phyloP scores from a whole-genome alignment of 768 basidiomycete genomes.

The Pholiota conissans region DNA sequence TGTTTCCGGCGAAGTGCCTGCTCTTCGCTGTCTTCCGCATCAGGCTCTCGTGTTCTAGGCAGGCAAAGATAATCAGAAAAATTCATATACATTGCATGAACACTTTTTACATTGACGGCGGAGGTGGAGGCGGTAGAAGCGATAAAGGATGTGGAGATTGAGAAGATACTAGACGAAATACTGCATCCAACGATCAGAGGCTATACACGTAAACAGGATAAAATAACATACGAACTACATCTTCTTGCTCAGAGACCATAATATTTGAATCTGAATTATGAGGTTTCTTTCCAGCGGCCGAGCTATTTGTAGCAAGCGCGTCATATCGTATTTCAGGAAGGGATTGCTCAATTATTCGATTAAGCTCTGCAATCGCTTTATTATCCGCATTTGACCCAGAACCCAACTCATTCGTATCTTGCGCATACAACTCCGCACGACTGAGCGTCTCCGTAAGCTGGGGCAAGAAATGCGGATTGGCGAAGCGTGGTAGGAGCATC shows the following conservation, averaged over 20 bases:
- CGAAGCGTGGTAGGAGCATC: conserved; percentile 37
- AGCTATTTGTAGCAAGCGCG: neutral
- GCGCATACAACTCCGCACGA: conserved; percentile 27
- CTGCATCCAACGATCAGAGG: conserved; percentile 24
- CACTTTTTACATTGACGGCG: conserved; percentile 35
- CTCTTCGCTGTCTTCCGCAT: conserved; percentile 44
- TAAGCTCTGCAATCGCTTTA: conserved; percentile 9
- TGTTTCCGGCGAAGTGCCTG: conserved; percentile 43
- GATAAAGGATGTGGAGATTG: conserved; percentile 35
- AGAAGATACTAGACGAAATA: conserved; percentile 50
- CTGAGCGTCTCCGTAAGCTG: conserved; percentile 33
- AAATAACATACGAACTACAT: conserved; percentile 16
- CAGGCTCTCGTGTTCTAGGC: conserved; percentile 49
- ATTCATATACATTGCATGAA: neutral
- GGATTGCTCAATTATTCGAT: conserved; percentile 8
- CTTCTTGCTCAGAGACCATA: conserved; percentile 4
- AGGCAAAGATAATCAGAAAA: neutral
- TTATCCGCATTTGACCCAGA: neutral
- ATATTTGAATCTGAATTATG: neutral
- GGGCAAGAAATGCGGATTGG: conserved; percentile 45
- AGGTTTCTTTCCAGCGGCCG: neutral
- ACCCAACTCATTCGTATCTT: neutral
- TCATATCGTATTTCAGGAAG: neutral
- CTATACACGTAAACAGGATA: conserved; percentile 3
- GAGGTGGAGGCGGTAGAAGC: conserved; percentile 42